Base-by-base conservation (phyloP, 257 asterid species). In the Perilla frutescens region DNA sequence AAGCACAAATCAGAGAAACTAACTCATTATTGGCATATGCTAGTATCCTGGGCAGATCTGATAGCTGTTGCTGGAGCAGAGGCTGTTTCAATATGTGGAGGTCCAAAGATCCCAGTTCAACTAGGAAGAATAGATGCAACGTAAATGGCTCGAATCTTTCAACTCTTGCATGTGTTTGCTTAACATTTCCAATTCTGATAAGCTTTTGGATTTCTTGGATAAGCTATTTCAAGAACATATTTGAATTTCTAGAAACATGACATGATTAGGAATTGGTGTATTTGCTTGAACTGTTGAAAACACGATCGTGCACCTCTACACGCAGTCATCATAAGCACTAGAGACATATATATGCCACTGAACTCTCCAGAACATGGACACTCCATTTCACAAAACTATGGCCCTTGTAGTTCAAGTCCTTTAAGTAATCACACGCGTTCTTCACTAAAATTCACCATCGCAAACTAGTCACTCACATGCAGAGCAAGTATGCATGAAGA, bases 11-110 rank as follows among this genome's bases (percentile, higher is more conserved):
- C 32, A 39, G 53, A 68, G 41, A 70, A 29, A 31, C 73, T 65
- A 66, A 78, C 72, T 40, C 61, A 20, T 65, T 53, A 13, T 67
- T 73, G 82, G 76, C 81, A 75, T 68, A 60, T 70, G 49, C 55
- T 65, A 90, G 97, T 89, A 55, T 88, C 97, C 20, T 91, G 98
- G 98, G 96, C 96, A 10, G 98, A 91, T 82, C 75, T 91, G 79
- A 91, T 93, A 72, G 97, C 97, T 47, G 76, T 88, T 76, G 96
- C 93, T 71, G 98, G 98, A 80, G 94, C 98, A 6, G 96, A 88
- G 82, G 90, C 98, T 66, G 92, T 91, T 77, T 88, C 81, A 36
- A 59, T 91, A 48, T 93, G 98, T 80, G 97, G 95, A 81, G 97
- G 98, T 78, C 98, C 98, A 13, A 77, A 75, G 39, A 93, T 93